Percentiles rank a stretch among this genome's conserved stretches.
These are phyloP conservation scores for Russula sp. DNA, from an alignment of 768 basidiomycete species.

Conservation along the genomic window DNA sequence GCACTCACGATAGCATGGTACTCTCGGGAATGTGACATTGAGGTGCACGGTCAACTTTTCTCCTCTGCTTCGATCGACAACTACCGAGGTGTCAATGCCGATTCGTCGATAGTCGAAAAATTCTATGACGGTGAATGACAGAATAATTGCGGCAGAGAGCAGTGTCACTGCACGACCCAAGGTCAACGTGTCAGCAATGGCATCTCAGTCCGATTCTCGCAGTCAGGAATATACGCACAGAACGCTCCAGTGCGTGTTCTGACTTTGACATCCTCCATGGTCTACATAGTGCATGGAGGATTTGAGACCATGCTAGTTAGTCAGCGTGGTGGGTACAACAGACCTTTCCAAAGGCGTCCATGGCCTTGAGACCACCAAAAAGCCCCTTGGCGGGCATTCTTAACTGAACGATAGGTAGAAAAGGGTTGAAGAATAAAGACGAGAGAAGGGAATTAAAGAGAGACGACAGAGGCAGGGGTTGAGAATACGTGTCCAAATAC, in stretches of 20 bases:
- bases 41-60: conserved; percentile 89
- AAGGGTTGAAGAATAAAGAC: conserved; percentile 9
- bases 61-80: conserved; percentile 92
- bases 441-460: neutral
- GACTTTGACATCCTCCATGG: conserved; percentile 98
- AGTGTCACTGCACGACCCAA: conserved; percentile 66
- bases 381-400: conserved; percentile 66
- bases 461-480: neutral
- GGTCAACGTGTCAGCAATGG: conserved; percentile 5
- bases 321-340: conserved; percentile 18
- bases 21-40: conserved; percentile 92
- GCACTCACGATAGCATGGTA: conserved; percentile 89
- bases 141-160: conserved; percentile 84
- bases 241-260: conserved; percentile 92
- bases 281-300: conserved; percentile 41
- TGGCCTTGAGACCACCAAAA: conserved; percentile 72
- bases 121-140: conserved; percentile 87
- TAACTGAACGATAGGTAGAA: conserved; percentile 13
- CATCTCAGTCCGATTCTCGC: neutral
- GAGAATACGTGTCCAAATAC: neutral
- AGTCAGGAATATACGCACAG: conserved; percentile 42
- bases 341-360: conserved; percentile 99
- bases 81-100: conserved; percentile 81
- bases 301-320: neutral
- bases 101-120: conserved; percentile 92